phyloP scores from a whole-genome alignment of 768 basidiomycete species.

The Lactifluus pinguis region DNA sequence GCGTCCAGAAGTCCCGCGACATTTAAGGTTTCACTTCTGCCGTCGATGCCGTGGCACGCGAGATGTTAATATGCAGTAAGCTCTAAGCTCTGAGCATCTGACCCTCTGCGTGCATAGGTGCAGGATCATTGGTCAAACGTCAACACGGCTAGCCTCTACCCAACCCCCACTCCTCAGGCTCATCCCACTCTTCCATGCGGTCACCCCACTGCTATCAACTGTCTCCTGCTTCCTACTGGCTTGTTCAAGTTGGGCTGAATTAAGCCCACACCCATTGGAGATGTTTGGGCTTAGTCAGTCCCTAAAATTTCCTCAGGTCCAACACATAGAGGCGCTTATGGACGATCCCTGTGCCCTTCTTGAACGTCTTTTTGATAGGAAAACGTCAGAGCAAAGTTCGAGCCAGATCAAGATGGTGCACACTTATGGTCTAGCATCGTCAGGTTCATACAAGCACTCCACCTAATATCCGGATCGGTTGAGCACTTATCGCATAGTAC shows the following conservation, averaged over 20 bases:
- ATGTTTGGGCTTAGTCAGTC: neutral
- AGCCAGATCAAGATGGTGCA: neutral
- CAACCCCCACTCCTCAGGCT: no score
- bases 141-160: neutral
- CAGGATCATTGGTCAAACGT: neutral
- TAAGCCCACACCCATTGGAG: neutral
- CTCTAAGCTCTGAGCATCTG: neutral
- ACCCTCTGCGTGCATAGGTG: neutral
- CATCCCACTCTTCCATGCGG: no score
- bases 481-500: neutral
- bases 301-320: neutral
- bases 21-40: neutral
- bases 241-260: neutral
- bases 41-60: neutral
- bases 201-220: no score
- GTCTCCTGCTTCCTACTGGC: neutral
- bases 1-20: no score
- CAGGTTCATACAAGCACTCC: neutral
- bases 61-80: neutral
- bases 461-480: neutral
- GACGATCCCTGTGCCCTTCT: neutral
- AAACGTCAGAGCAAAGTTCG: neutral
- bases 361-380: neutral
- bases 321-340: neutral
- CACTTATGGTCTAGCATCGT: neutral